Evolutionary conservation across 2,329 filamentous ascomycete genomes (phyloP), one percentile per base, ranked within the genome.

Genomic region (Penicillium sp.): DNA sequence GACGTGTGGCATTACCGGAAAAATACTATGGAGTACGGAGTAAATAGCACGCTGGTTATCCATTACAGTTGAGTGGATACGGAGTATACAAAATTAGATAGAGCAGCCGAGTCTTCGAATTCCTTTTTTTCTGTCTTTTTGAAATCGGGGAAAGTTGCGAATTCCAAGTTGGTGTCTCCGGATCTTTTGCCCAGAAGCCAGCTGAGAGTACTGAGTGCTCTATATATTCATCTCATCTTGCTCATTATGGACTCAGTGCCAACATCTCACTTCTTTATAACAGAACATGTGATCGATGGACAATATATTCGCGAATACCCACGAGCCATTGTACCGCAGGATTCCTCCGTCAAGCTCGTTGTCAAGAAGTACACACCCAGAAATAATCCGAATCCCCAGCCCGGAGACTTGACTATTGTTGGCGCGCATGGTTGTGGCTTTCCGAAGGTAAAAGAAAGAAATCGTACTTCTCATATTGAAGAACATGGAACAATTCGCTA

Each of bases 281-380:
- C 52, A 11, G 55, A 55, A 39, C 52, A 52, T 52, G n/a, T 47
- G 7, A 38, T 57, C 24, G 45, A 55, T 38, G 52, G 48, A 14
- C 52, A 55, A 16, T 49, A 57, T 47, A 42, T 57, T 22, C 52
- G 55, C 1, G 55, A 57, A 49, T 57, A 55, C 21, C 48, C 55
- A 1, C 38, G 48, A 22, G 55, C 48, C 1, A 52, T 45, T 2
- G 2, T 43, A 7, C 24, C 46, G 11, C 32, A 45, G 8, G 39
- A 21, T n/a, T 11, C 52, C 4, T 18, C 21, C 11, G 13, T 55
- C 9, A 55, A 55, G 22, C 34, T 57, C 21, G 48, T 39, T 3
- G 21, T 57, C 3, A 57, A 57, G 5, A 51, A 43, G 24, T 55
- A 57, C 39, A 52, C 46, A 1, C 55, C 52, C 3, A 18, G 34